Conservation (phyloP, 2,329 filamentous ascomycete genomes). For the Alternaria arborescens region DNA sequence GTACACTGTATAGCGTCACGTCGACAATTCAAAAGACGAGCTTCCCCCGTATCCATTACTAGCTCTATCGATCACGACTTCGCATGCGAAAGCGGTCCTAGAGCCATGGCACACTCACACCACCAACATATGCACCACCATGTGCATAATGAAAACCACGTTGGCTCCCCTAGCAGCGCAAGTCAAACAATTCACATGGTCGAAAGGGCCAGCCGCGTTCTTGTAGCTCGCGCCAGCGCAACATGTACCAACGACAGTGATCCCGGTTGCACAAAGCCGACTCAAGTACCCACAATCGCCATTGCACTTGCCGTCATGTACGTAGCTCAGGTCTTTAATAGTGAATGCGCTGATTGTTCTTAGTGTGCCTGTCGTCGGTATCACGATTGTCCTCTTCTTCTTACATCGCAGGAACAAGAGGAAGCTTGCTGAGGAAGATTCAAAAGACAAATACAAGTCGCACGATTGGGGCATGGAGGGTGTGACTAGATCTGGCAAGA, state of each 20-base stretch:
- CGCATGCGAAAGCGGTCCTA: slow-evolving; percentile 31
- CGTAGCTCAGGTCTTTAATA: slow-evolving; percentile 7
- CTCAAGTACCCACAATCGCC: slow-evolving; percentile 40
- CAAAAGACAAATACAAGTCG: slow-evolving; percentile 85
- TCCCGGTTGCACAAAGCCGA: slow-evolving; percentile 48
- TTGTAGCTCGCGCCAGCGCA: slow-evolving; percentile 34
- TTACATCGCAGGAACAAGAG: slow-evolving; percentile 81
- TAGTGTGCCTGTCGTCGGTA: slow-evolving; percentile 78
- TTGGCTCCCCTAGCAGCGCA: slow-evolving; percentile 26
- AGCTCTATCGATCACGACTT: slow-evolving; percentile 20
- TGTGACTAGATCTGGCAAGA: slow-evolving; percentile 50
- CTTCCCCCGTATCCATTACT: slow-evolving; percentile 29
- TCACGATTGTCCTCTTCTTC: slow-evolving; percentile 73
- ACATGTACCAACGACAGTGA: slow-evolving; percentile 47
- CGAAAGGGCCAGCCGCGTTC: slow-evolving; percentile 36
- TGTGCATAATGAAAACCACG: slow-evolving; percentile 31
- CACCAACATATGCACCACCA: slow-evolving; percentile 45
- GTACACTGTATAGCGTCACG: slow-evolving; percentile 4
- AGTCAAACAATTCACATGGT: slow-evolving; percentile 29
- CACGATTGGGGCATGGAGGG: slow-evolving; percentile 87
- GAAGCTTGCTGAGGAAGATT: slow-evolving; percentile 78
- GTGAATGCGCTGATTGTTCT: slow-evolving; percentile 31
- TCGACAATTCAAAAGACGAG: slow-evolving; percentile 15
- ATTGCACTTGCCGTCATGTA: slow-evolving; percentile 49
- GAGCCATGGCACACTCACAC: slow-evolving; percentile 43